phyloP scores from a whole-genome alignment of 177 flowering plant species.

The Vitis hybrid region DNA sequence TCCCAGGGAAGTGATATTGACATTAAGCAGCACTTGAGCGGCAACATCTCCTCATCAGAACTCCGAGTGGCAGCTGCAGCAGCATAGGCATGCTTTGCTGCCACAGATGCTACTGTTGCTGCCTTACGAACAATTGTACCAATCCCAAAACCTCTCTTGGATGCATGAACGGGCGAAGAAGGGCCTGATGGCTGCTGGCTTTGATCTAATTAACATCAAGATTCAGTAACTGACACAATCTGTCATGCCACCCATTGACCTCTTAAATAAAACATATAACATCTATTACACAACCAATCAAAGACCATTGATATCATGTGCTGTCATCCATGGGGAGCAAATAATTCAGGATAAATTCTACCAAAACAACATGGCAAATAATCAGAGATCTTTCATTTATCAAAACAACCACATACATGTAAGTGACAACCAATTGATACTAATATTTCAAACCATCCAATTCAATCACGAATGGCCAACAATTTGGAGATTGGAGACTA shows the following conservation, averaged over 20 bases:
- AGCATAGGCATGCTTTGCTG: slow-evolving; percentile 92
- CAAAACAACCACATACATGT: too few relatives aligned
- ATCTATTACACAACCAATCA: slow-evolving; percentile 2
- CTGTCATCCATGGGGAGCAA: too few relatives aligned
- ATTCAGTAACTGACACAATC: slow-evolving; percentile 4
- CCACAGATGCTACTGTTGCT: slow-evolving; percentile 82
- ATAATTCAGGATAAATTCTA: too few relatives aligned
- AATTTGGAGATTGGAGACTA: too few relatives aligned
- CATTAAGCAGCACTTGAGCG: slow-evolving; percentile 94
- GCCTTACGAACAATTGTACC: slow-evolving; percentile 81
- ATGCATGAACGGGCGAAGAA: slow-evolving; percentile 58
- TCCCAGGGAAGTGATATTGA: slow-evolving; percentile 99
- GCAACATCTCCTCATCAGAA: slow-evolving; percentile 66
- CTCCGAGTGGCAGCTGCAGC: slow-evolving; percentile 61
- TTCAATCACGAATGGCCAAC: too few relatives aligned
- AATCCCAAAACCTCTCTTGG: slow-evolving; percentile 64
- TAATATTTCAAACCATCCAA: too few relatives aligned
- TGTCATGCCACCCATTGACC: too few relatives aligned
- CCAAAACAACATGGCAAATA: too few relatives aligned
- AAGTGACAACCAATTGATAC: too few relatives aligned
- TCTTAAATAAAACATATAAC: background rate
- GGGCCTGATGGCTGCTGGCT: slow-evolving; percentile 63
- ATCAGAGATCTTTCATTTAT: too few relatives aligned
- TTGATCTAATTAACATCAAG: slow-evolving; percentile 57
- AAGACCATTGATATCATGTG: background rate